A percentile compares a stretch with the other conserved stretches of the same genome.
Evolutionary conservation across 2,329 filamentous ascomycete genomes (phyloP).

Genomic region (Ceratocystis huliohia): DNA sequence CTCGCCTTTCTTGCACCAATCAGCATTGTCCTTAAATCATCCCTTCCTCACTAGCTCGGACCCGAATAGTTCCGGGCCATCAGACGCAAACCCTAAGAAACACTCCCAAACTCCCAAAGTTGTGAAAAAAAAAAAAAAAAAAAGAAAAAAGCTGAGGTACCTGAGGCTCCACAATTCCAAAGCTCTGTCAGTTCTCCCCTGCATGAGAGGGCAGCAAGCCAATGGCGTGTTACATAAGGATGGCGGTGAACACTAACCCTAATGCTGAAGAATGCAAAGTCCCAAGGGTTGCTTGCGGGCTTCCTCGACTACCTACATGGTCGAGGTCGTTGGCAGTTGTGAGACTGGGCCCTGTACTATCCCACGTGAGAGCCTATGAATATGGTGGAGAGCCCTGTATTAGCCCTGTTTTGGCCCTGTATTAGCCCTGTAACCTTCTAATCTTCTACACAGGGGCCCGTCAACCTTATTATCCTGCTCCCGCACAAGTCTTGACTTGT

Average conservation of each 20-base stretch:
- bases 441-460: background rate
- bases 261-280: background rate
- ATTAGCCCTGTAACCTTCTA: background rate
- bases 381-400: background rate
- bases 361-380: background rate
- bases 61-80: background rate
- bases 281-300: background rate
- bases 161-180: background rate
- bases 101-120: background rate
- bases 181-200: conserved; percentile 3
- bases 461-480: background rate
- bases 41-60: background rate
- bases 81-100: background rate
- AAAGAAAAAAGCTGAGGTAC: background rate
- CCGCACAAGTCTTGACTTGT: background rate
- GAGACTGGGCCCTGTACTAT: background rate
- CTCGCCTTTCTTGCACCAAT: background rate
- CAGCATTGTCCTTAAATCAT: background rate
- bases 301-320: background rate
- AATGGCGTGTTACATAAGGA: conserved; percentile 7
- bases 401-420: background rate
- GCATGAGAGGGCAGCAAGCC: background rate
- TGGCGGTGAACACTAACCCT: background rate
- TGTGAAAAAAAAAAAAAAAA: background rate
- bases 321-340: background rate